Base-by-base conservation (phyloP, 441 rosid genomes). In the Euphorbia corollata region DNA sequence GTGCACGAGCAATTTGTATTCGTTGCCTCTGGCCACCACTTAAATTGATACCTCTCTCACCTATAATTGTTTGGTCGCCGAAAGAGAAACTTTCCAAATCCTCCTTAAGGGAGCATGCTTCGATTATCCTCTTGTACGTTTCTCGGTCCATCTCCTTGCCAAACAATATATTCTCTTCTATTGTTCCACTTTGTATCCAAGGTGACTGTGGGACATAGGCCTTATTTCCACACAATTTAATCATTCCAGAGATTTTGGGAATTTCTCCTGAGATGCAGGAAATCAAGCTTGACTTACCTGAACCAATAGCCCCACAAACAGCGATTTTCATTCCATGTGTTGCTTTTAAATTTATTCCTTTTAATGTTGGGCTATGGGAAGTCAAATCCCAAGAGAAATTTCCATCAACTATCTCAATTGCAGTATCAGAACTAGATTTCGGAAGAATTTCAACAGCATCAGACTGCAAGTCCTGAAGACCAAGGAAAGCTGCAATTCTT, bases 21-120 rank as follows among this genome's bases (percentile, higher is more conserved):
- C 98, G 75, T 65, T 91, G 97, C 79, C 88, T 91, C 82, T 91
- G 97, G 50, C 97, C 96, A 8, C 97, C 97, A 12, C 97, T 91
- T 77, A 91, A 72, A 81, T 91, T 91, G 74, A 89, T 87, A 63
- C 96, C 97, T 70, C 92, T 83, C 79, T 92, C 98, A 0, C 98
- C 91, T 30, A 92, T 86, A 23, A 84, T 68, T 0, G 96, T 89
- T 81, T 92, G 98, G 74, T 92, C 98, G 43, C 86, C 91, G 67
- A 83, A 83, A 3, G 96, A 72, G 20, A 89, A 84, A 32, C 87
- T 76, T 72, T 87, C 95, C 77, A 92, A 67, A 77, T 89, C 98
- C 67, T 81, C 84, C 68, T 78, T 83, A 72, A 92, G 79, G 55
- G 83, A 77, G 70, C 93, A 88, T 3, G 88, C 91, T 69, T 90